Evolutionary conservation across 805 yeast genomes (phyloP).

Genomic region (Danielozyma ontarioensis): DNA sequence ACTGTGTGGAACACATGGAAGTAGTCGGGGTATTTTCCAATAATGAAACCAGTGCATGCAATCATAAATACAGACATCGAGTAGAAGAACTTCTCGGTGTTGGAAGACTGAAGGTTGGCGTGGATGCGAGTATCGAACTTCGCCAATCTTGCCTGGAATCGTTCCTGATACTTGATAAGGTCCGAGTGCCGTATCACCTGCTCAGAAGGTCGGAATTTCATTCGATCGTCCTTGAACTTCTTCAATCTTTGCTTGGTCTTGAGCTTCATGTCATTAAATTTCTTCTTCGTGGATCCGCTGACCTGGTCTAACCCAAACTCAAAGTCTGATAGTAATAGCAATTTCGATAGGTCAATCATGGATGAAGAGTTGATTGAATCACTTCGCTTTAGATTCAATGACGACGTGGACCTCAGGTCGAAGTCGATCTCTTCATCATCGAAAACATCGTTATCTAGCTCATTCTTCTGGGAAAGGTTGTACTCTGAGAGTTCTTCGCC

Average conservation of each 20-base stretch:
- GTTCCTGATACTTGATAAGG: slow-evolving; percentile 26
- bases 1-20: slow-evolving; percentile 74
- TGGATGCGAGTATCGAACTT: slow-evolving; percentile 35
- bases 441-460: background rate
- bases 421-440: background rate
- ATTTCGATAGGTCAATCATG: slow-evolving; percentile 31
- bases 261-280: slow-evolving; percentile 29
- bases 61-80: slow-evolving; percentile 65
- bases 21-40: slow-evolving; percentile 72
- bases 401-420: background rate
- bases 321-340: slow-evolving; percentile 36
- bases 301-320: slow-evolving; percentile 34
- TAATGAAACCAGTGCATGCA: slow-evolving; percentile 65
- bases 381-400: slow-evolving; percentile 5
- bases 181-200: slow-evolving; percentile 14
- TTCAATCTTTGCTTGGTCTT: slow-evolving; percentile 29
- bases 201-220: background rate
- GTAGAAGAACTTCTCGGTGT: slow-evolving; percentile 72
- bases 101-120: slow-evolving; percentile 26
- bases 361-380: slow-evolving; percentile 19
- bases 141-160: slow-evolving; percentile 23
- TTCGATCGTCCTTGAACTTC: slow-evolving; percentile 16
- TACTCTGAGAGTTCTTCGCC: background rate
- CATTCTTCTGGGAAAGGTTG: background rate
- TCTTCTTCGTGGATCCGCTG: slow-evolving; percentile 30